phyloP scores from a whole-genome alignment of 2,329 filamentous ascomycete species.

The Ceratocystis colombiana region DNA sequence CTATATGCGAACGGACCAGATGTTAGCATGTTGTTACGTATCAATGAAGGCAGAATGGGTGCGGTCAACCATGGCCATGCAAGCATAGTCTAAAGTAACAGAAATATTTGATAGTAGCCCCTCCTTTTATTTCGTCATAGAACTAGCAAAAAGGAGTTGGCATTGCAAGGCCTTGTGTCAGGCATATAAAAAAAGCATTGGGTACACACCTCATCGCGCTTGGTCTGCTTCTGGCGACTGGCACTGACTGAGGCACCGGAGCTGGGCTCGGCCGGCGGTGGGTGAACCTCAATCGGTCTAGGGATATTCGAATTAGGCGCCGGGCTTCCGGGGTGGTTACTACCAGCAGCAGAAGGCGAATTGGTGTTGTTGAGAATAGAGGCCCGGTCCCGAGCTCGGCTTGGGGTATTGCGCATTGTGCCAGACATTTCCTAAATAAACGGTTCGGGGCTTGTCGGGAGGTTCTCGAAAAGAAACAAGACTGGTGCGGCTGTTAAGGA shows the following conservation, averaged over 20 bases:
- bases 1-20: conserved; percentile 39
- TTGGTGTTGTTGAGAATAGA: conserved; percentile 34
- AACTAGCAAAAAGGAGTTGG: neutral
- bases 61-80: neutral
- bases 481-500: neutral
- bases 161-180: neutral
- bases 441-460: neutral
- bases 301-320: conserved; percentile 54
- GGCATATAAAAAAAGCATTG: neutral
- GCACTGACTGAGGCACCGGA: conserved; percentile 60
- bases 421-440: conserved; percentile 39
- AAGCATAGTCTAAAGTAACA: neutral
- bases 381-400: conserved; percentile 48
- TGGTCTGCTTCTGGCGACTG: conserved; percentile 90
- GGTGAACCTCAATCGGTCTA: conserved; percentile 57
- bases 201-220: conserved; percentile 84
- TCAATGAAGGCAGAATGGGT: neutral
- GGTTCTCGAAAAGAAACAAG: conserved; percentile 1
- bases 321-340: conserved; percentile 49
- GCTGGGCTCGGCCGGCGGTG: conserved; percentile 47
- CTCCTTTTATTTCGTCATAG: conserved; percentile 5
- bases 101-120: neutral
- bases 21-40: conserved; percentile 21
- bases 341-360: conserved; percentile 12
- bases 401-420: conserved; percentile 62